Evolutionary conservation across 1,139 yeast species (phyloP).

Genomic region (Taphrina deformans): DNA sequence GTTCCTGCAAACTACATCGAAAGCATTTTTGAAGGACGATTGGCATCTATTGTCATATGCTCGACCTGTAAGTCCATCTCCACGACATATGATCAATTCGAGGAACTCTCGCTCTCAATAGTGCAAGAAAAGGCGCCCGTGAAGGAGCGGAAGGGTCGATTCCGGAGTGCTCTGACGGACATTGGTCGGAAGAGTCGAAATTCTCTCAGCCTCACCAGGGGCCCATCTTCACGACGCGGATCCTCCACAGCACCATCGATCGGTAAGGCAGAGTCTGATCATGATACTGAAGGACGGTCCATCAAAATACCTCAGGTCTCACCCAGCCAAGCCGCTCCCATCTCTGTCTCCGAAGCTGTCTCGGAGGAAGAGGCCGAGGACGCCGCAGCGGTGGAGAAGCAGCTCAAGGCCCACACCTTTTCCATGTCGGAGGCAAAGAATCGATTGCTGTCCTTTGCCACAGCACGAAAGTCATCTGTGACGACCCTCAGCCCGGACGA

Average conservation of each 20-base stretch:
- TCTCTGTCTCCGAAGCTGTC: slow-evolving; percentile 26
- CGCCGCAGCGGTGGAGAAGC: slow-evolving; percentile 5
- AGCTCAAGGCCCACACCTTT: slow-evolving; percentile 12
- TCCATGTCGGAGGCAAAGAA: slow-evolving; percentile 26
- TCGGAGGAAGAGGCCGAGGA: slow-evolving; percentile 29
- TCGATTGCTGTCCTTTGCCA: slow-evolving; percentile 30
- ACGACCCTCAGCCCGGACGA: neutral
- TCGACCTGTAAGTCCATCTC: slow-evolving; percentile 34
- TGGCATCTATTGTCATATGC: slow-evolving; percentile 37
- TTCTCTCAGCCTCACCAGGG: slow-evolving; percentile 14
- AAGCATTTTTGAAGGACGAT: slow-evolving; percentile 35
- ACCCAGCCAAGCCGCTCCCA: neutral
- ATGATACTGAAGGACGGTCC: neutral
- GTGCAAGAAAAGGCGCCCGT: slow-evolving; percentile 3
- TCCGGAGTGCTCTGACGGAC: slow-evolving; percentile 25
- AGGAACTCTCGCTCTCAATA: slow-evolving; percentile 36
- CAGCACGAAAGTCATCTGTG: neutral
- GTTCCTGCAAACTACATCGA: slow-evolving; percentile 23
- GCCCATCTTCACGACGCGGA: slow-evolving; percentile 7
- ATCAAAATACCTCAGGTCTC: neutral
- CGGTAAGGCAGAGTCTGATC: neutral
- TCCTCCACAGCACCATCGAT: slow-evolving; percentile 1
- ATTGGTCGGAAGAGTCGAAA: slow-evolving; percentile 24
- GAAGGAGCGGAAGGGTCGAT: slow-evolving; percentile 25
- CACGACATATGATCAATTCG: slow-evolving; percentile 34